Evolutionary conservation across 768 basidiomycete species (phyloP), one percentile per base, ranked within the genome.

Genomic region (Naematelia encephala): DNA sequence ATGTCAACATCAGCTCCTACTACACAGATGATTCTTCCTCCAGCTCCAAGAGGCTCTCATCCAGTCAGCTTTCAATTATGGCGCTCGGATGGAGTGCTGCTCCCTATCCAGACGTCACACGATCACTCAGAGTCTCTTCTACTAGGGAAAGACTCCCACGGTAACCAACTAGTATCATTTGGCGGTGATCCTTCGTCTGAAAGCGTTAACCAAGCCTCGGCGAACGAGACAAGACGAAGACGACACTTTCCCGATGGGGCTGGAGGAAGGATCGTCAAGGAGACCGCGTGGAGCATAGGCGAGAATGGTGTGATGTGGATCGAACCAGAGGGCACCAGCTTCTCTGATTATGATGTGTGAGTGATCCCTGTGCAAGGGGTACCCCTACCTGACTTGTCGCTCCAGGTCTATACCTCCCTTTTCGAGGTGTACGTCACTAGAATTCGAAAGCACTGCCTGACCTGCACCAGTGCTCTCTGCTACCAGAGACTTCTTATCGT

Each of bases 241-340:
- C n/a, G n/a, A n/a, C n/a, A n/a, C n/a, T n/a, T n/a, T n/a, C n/a
- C n/a, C n/a, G n/a, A n/a, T n/a, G n/a, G n/a, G n/a, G n/a, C n/a
- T n/a, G n/a, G 44, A 10, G 46, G 49, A 2, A 29, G 64, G 10
- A 30, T 70, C 11, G n/a, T 19, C 21, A 54, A 42, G 26, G 58
- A 62, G 21, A 64, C 67, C 47, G 64, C 64, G 27, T 69, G 60
- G 63, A 63, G 63, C 30, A 66, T 73, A 26, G 71, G 71, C 1
- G 43, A 61, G 8, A 30, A 28, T 4, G 62, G 45, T 13, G 22
- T n/a, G 2, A 39, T 22, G 1, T 73, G 71, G 71, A 25, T 49
- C 3, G 71, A 73, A 43, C 71, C 71, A 10, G 56, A 59, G 10
- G 61, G 50, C 2, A 67, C 67, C 3, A 67, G 62, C 43, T n/a